Evolutionary conservation across 179 eudicot genomes (phyloP).

Genomic region (Pouteria campechiana): DNA sequence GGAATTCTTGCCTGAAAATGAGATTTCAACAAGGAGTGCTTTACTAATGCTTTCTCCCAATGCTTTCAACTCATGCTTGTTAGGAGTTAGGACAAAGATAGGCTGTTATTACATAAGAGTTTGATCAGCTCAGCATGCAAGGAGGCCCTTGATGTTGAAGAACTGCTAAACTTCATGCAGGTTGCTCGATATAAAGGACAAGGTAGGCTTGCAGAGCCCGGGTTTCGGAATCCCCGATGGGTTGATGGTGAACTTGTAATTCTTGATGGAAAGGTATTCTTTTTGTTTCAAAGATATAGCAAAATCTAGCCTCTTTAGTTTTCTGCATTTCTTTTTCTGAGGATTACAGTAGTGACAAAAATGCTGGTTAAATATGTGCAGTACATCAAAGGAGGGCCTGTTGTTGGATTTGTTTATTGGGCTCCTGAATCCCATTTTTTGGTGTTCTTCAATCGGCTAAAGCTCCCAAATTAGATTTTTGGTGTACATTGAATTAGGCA

Average conservation of each 20-base stretch:
- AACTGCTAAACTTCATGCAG: conserved; percentile 21
- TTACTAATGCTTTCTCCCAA: too few relatives aligned
- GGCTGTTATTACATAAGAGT: too few relatives aligned
- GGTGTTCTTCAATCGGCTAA: conserved; percentile 86
- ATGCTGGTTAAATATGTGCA: conserved; percentile 26
- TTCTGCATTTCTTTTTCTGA: background rate
- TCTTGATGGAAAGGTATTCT: conserved; percentile 84
- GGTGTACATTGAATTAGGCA: conserved; percentile 10
- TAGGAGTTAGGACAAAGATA: too few relatives aligned
- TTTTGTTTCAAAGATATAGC: background rate
- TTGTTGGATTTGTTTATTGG: conserved; percentile 94
- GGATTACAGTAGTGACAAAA: background rate
- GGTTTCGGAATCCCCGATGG: conserved; percentile 84
- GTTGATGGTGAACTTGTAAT: conserved; percentile 98
- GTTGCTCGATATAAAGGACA: conserved; percentile 95
- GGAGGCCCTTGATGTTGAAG: too few relatives aligned
- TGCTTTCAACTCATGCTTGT: too few relatives aligned
- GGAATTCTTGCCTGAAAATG: too few relatives aligned
- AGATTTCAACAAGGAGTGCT: too few relatives aligned
- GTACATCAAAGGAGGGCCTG: conserved; percentile 81
- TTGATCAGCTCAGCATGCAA: too few relatives aligned
- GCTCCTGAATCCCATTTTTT: conserved; percentile 77
- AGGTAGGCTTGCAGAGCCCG: conserved; percentile 94
- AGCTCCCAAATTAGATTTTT: conserved; percentile 43
- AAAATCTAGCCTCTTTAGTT: background rate